These are phyloP conservation scores for Irpex lacteus DNA, from an alignment of 1,284 basidiomycete genomes.

Conservation along the genomic window DNA sequence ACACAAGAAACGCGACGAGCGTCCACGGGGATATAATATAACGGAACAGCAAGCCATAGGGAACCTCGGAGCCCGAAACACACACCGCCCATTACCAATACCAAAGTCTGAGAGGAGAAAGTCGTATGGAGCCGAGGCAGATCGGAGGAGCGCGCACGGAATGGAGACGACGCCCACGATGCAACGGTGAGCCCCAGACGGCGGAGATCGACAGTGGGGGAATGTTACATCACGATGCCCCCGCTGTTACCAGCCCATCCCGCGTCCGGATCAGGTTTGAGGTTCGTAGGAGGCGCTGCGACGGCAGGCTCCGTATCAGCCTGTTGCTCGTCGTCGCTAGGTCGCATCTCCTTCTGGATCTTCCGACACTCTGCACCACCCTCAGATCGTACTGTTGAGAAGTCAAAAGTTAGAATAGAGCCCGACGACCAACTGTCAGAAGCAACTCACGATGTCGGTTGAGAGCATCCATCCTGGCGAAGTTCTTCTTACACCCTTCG, in stretches of 20 bases:
- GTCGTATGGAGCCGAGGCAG: not conserved
- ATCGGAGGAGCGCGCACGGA: not conserved
- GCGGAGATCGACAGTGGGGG: not conserved
- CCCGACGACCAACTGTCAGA: conserved; percentile 5
- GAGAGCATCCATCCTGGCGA: conserved; percentile 77
- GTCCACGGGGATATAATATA: conserved; percentile 14
- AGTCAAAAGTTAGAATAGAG: conserved; percentile 7
- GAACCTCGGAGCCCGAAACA: not conserved
- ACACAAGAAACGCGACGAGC: conserved; percentile 16
- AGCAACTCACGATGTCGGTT: conserved; percentile 67
- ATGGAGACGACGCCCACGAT: conserved; percentile 4
- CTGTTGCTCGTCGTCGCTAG: conserved; percentile 12
- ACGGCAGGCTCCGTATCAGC: not conserved
- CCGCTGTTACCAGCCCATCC: conserved; percentile 3
- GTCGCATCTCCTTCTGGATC: conserved; percentile 30
- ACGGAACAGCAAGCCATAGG: conserved; percentile 1
- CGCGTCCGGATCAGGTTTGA: conserved; percentile 13
- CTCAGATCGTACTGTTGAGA: conserved; percentile 46
- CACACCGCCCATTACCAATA: conserved; percentile 4
- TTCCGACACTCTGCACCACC: conserved; percentile 54
- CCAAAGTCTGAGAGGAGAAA: not conserved
- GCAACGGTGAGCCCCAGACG: not conserved
- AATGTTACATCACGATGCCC: conserved; percentile 8
- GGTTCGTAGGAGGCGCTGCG: not conserved
- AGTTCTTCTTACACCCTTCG: conserved; percentile 75